A percentile compares a stretch with the other conserved stretches of the same genome.
Conservation (phyloP, 139 green algal genomes). For the Auxenochlorella pyrenoidosa region DNA sequence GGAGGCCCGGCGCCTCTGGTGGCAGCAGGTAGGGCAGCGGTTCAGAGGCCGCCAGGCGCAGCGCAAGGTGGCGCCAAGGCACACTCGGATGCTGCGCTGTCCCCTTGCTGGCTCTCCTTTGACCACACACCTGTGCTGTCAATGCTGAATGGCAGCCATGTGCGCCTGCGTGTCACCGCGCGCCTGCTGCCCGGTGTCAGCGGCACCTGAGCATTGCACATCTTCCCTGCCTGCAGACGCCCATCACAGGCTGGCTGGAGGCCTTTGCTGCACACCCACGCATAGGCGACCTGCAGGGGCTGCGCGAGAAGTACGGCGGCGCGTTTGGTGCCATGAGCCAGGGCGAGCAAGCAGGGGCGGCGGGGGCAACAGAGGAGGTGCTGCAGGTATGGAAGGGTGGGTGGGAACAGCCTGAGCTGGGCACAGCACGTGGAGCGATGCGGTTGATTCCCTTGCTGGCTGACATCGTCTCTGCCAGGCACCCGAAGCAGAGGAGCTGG, state of each 20-base stretch:
- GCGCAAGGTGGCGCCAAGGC: no score
- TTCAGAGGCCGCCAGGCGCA: no score
- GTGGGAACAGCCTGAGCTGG: background rate
- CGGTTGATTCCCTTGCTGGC: no score
- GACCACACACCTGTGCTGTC: background rate
- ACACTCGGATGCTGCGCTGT: no score
- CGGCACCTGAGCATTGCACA: no score
- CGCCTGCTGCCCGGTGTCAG: no score
- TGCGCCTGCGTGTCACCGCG: no score
- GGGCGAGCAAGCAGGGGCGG: constrained; percentile 65
- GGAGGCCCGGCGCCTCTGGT: constrained; percentile 68
- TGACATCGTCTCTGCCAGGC: no score
- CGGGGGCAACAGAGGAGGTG: background rate
- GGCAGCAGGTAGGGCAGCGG: constrained; percentile 57
- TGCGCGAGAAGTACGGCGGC: constrained; percentile 39
- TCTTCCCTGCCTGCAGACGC: constrained; percentile 27
- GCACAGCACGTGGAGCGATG: background rate
- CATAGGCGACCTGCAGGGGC: constrained; percentile 80
- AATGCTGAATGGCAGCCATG: no score
- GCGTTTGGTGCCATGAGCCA: constrained; percentile 60
- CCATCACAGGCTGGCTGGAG: constrained; percentile 82
- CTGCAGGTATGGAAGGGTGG: background rate
- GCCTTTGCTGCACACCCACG: constrained; percentile 90
- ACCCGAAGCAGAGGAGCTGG: no score
- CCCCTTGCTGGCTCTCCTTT: background rate